Conservation (phyloP, 768 basidiomycete genomes). For the Leccinum imitatum region DNA sequence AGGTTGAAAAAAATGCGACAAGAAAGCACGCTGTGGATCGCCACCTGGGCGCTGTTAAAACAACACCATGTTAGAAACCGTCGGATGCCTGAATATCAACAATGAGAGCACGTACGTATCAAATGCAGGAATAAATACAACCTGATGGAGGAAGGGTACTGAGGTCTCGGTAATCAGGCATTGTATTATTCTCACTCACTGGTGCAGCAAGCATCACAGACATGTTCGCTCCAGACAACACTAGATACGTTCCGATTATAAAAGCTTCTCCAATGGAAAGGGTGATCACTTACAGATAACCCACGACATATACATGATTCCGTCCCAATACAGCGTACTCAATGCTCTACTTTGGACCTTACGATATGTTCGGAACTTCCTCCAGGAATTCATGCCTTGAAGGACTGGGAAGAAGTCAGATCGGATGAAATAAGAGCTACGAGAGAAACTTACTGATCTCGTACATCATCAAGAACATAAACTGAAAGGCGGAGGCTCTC, state of each 20-base stretch:
- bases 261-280: not conserved
- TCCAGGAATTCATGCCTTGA: slow-evolving; percentile 26
- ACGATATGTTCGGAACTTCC: slow-evolving; percentile 24
- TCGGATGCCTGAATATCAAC: too few species aligned
- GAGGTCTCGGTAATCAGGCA: not conserved
- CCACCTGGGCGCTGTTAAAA: slow-evolving; percentile 27
- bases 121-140: slow-evolving; percentile 14
- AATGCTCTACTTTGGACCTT: slow-evolving; percentile 13
- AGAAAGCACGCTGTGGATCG: slow-evolving; percentile 26
- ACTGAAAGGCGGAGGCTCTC: slow-evolving; percentile 15
- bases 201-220: slow-evolving; percentile 18
- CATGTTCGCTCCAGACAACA: slow-evolving; percentile 18
- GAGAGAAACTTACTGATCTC: slow-evolving; percentile 21
- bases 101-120: slow-evolving; percentile 22
- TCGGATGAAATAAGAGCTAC: not conserved
- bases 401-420: slow-evolving; percentile 18
- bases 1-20: slow-evolving; percentile 11
- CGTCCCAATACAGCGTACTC: slow-evolving; percentile 28
- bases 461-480: slow-evolving; percentile 18
- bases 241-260: slow-evolving; percentile 9
- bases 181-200: slow-evolving; percentile 9
- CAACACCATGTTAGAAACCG: slow-evolving; percentile 3
- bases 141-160: slow-evolving; percentile 2
- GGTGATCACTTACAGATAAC: slow-evolving; percentile 16
- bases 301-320: slow-evolving; percentile 27